phyloP scores from a whole-genome alignment of 192 early-diverging fungal genomes.

The Coemansia reversa region DNA sequence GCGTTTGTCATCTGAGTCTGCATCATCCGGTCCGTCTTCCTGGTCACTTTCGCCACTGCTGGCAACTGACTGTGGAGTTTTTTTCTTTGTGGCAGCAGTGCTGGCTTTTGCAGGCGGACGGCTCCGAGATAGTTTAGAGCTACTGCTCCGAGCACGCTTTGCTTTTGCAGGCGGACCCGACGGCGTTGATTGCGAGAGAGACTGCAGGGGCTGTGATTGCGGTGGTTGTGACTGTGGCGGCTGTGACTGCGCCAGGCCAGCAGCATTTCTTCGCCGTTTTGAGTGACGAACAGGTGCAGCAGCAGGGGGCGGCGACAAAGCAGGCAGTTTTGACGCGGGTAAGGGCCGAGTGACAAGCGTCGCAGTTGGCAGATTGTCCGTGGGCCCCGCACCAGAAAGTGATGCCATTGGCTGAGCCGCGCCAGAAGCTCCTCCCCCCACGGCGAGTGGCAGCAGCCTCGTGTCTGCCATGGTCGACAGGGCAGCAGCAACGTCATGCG shows the following conservation, averaged over 20 bases:
- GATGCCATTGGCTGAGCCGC: too few species aligned
- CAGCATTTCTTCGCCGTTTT: conserved; percentile 3
- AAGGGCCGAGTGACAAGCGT: too few species aligned
- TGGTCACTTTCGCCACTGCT: background rate
- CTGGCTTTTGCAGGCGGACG: background rate
- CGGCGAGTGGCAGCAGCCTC: background rate
- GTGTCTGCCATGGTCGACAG: conserved; percentile 11
- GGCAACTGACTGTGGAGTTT: background rate
- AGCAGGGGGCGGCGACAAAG: background rate
- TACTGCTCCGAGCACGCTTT: conserved; percentile 18
- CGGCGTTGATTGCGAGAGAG: background rate
- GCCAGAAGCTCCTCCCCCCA: too few species aligned
- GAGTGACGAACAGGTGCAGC: background rate
- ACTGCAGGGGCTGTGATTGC: background rate
- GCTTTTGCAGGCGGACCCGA: conserved; percentile 7
- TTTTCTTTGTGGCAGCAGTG: conserved; percentile 1
- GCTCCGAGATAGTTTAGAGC: conserved; percentile 1
- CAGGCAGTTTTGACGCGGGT: background rate
- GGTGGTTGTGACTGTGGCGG: background rate
- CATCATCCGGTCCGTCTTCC: background rate
- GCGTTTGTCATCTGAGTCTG: conserved; percentile 70
- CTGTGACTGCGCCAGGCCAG: background rate
- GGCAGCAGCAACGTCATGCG: background rate
- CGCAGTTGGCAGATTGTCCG: too few species aligned
- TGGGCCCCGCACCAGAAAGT: too few species aligned